Evolutionary conservation across 2,329 filamentous ascomycete species (phyloP).

Genomic region (Apiospora malaysiana): DNA sequence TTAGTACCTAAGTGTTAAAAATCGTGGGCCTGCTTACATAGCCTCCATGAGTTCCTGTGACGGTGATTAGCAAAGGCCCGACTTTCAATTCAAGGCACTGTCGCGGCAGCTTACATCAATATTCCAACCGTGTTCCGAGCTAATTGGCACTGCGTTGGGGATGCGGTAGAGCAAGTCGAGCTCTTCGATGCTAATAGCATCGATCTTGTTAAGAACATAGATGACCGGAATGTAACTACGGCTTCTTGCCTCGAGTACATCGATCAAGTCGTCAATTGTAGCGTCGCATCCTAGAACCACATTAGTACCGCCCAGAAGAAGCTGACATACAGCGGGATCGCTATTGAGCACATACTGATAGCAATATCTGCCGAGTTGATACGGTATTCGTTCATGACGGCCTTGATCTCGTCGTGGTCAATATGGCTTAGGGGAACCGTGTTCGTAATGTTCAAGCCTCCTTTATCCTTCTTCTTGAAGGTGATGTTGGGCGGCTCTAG

Average conservation of each 20-base stretch:
- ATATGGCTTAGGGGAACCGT: constrained; percentile 93
- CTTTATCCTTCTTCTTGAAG: constrained; percentile 99
- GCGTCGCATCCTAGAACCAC: constrained; percentile 72
- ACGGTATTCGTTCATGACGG: constrained; percentile 95
- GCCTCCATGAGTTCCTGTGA: constrained; percentile 80
- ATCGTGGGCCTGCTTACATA: constrained; percentile 63
- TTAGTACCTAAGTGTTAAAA: neutral
- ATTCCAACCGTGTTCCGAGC: constrained; percentile 97
- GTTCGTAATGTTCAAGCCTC: constrained; percentile 93
- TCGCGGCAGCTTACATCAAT: constrained; percentile 62
- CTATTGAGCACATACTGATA: constrained; percentile 62
- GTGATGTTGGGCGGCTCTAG: constrained; percentile 90
- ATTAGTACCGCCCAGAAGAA: neutral
- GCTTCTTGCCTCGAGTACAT: constrained; percentile 91
- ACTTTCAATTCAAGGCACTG: neutral
- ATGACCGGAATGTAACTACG: constrained; percentile 98
- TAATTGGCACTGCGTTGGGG: constrained; percentile 95
- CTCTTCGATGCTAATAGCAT: constrained; percentile 97
- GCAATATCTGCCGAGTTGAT: constrained; percentile 97
- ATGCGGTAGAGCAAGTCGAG: constrained; percentile 95
- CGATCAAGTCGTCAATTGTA: constrained; percentile 95
- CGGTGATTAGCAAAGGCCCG: neutral
- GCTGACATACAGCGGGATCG: neutral
- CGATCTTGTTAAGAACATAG: constrained; percentile 99
- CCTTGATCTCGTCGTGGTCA: constrained; percentile 94